These are phyloP conservation scores for Debaryomyces prosopidis DNA, from an alignment of 805 yeast species.

Conservation along the genomic window DNA sequence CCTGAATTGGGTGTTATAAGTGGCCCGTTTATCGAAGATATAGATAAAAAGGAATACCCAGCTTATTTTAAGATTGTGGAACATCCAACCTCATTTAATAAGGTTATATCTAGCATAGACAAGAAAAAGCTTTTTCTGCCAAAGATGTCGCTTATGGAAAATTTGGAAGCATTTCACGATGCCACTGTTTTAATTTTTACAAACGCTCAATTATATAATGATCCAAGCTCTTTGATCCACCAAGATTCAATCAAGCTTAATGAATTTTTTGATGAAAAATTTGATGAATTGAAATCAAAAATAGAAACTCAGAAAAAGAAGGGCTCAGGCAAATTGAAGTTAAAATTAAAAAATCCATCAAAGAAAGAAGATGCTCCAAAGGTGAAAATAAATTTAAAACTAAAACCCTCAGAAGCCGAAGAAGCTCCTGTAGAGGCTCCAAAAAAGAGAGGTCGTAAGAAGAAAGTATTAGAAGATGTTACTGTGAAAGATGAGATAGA, in stretches of 20 bases:
- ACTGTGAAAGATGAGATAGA: conserved; percentile 14
- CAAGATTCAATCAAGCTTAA: conserved; percentile 68
- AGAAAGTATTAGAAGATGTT: conserved; percentile 13
- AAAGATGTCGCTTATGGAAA: conserved; percentile 32
- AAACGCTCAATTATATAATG: conserved; percentile 80
- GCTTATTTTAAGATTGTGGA: conserved; percentile 75
- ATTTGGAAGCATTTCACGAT: conserved; percentile 58
- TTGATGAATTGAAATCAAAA: conserved; percentile 24
- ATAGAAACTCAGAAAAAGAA: conserved; percentile 13
- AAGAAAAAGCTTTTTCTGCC: conserved; percentile 42
- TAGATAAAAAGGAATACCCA: conserved; percentile 69
- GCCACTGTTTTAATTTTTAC: conserved; percentile 65
- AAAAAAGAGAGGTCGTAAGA: conserved; percentile 17
- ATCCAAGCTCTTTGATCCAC: conserved; percentile 67
- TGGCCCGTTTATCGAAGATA: conserved; percentile 75
- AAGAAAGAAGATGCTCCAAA: conserved; percentile 21
- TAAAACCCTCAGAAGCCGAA: conserved; percentile 17
- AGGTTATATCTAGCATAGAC: conserved; percentile 54
- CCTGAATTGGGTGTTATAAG: conserved; percentile 55
- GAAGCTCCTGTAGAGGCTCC: conserved; percentile 11
- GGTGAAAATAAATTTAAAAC: conserved; percentile 28
- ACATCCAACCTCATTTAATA: conserved; percentile 71
- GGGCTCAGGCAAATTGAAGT: conserved; percentile 21
- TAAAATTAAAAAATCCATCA: conserved; percentile 23
- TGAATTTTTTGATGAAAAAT: conserved; percentile 48